phyloP scores from a whole-genome alignment of 2,329 filamentous ascomycete species.

The Daldinia sp. region DNA sequence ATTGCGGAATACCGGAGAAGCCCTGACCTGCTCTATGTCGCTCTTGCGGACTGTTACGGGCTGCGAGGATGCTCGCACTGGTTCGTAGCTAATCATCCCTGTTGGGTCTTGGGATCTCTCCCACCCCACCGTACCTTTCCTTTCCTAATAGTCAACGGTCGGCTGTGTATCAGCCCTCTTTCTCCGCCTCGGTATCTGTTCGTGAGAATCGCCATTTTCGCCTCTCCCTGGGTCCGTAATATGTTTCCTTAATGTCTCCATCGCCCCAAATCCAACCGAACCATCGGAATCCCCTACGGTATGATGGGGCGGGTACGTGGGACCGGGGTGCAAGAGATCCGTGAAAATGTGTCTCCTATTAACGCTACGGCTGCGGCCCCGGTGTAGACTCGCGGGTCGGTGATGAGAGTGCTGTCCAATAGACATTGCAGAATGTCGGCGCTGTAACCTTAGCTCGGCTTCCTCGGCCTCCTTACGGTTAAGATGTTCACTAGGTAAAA shows the following conservation, averaged over 20 bases:
- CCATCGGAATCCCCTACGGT: conserved; percentile 38
- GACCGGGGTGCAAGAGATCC: conserved; percentile 45
- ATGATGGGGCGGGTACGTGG: conserved; percentile 33
- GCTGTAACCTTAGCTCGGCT: conserved; percentile 49
- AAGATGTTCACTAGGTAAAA: conserved; percentile 65
- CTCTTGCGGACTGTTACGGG: conserved; percentile 1
- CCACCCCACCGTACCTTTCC: conserved; percentile 26
- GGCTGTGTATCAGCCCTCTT: conserved; percentile 41
- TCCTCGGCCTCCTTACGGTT: conserved; percentile 62
- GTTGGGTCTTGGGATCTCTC: conserved; percentile 7
- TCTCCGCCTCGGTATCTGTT: conserved; percentile 13
- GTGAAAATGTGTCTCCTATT: conserved; percentile 42
- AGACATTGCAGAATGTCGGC: conserved; percentile 50
- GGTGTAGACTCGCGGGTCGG: conserved; percentile 35
- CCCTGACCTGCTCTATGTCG: neutral
- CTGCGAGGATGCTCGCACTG: conserved; percentile 20
- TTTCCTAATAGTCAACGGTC: conserved; percentile 38
- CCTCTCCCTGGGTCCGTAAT: conserved; percentile 36
- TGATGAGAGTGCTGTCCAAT: conserved; percentile 32
- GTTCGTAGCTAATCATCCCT: neutral
- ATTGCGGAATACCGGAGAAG: conserved; percentile 14
- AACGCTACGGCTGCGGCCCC: conserved; percentile 44
- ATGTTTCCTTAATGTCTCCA: conserved; percentile 38
- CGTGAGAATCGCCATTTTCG: conserved; percentile 28
- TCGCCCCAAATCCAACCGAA: conserved; percentile 19